These are phyloP conservation scores for Avena eriantha DNA, from an alignment of 176 grass and related monocot genomes.

Conservation along the genomic window DNA sequence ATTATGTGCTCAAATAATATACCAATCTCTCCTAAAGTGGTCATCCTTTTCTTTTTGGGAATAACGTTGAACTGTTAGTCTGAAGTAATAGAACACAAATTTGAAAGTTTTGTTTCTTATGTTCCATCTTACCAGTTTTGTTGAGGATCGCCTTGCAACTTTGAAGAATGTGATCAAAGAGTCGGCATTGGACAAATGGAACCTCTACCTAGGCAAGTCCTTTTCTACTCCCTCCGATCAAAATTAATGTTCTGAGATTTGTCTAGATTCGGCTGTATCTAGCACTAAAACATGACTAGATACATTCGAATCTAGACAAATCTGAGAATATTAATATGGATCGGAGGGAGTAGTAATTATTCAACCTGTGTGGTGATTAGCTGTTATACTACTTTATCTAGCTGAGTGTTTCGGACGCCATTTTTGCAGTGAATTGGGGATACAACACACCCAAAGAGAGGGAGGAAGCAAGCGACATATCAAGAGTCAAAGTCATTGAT, in stretches of 20 bases:
- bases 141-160: conserved; percentile 80
- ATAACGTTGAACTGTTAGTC: not conserved
- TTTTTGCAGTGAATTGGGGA: conserved; percentile 78
- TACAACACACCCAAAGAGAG: conserved; percentile 81
- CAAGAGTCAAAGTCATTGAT: conserved; percentile 77
- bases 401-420: not conserved
- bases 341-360: too few species aligned
- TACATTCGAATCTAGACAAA: too few species aligned
- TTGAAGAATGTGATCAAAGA: conserved; percentile 95
- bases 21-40: not conserved
- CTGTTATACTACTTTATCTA: not conserved
- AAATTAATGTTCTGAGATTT: too few species aligned
- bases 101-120: not conserved
- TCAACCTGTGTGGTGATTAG: not conserved
- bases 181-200: conserved; percentile 71
- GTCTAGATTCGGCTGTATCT: too few species aligned
- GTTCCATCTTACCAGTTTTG: conserved; percentile 58
- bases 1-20: not conserved
- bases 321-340: too few species aligned
- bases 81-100: not conserved
- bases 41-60: not conserved
- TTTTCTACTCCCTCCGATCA: too few species aligned
- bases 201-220: conserved; percentile 77
- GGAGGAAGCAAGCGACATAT: conserved; percentile 60
- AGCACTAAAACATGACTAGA: too few species aligned